Evolutionary conservation across 495 filamentous ascomycete species (phyloP).

Genomic region (Thozetella sp.): DNA sequence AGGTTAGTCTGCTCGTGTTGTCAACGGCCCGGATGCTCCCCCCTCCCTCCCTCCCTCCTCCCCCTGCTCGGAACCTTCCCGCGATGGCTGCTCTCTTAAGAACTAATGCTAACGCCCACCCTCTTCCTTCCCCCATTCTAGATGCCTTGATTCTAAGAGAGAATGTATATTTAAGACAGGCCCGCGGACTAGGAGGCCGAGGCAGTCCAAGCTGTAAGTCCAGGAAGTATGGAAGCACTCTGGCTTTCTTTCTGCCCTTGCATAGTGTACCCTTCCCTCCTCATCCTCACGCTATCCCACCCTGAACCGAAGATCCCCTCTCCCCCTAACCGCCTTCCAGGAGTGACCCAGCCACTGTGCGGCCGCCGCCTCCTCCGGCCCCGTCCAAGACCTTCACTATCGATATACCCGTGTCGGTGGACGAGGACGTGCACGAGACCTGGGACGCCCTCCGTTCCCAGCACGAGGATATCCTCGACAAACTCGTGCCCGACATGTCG

Average conservation of each 20-base stretch:
- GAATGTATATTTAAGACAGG: conserved; percentile 50
- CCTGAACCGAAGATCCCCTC: not conserved
- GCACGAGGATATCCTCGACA: conserved; percentile 35
- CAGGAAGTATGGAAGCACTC: not conserved
- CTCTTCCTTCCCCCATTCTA: conserved; percentile 11
- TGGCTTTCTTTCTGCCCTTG: not conserved
- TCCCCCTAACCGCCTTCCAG: conserved; percentile 4
- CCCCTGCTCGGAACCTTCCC: not conserved
- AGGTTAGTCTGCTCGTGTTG: conserved; percentile 27
- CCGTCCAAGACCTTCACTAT: conserved; percentile 52
- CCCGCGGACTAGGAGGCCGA: conserved; percentile 40
- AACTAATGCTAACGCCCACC: too few relatives aligned
- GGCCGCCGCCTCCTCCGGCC: conserved; percentile 28
- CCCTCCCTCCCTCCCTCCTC: not conserved
- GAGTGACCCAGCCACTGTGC: conserved; percentile 14
- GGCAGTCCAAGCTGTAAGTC: conserved; percentile 34
- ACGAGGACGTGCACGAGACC: conserved; percentile 26
- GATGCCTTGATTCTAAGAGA: conserved; percentile 47
- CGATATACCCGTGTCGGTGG: conserved; percentile 41
- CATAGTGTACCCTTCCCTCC: not conserved
- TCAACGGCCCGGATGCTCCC: conserved; percentile 3
- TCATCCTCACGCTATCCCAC: not conserved
- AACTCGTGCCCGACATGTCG: conserved; percentile 23
- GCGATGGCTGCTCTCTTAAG: not conserved
- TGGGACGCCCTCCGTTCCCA: conserved; percentile 33